phyloP scores from a whole-genome alignment of 148 eudicot genomes.

The Rhododendron williamsianum region DNA sequence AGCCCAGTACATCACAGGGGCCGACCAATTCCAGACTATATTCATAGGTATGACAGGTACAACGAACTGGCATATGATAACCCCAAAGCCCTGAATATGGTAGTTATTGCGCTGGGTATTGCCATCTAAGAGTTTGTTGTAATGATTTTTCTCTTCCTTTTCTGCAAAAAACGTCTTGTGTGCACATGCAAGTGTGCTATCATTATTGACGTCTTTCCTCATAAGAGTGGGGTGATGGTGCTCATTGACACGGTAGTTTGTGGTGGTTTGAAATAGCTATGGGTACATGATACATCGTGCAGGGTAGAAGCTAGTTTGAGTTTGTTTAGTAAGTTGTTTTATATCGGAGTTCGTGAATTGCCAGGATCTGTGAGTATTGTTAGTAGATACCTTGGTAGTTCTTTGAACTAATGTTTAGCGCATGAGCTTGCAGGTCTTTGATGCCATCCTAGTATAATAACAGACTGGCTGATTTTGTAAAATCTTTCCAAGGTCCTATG shows the following conservation, averaged over 20 bases:
- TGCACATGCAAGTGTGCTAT: too few relatives aligned
- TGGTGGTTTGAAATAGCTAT: conserved; percentile 2
- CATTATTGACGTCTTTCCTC: too few relatives aligned
- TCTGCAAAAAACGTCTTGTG: too few relatives aligned
- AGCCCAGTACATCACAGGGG: conserved; percentile 56
- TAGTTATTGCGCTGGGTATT: conserved; percentile 47
- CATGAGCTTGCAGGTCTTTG: not conserved
- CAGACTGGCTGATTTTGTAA: not conserved
- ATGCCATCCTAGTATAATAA: not conserved
- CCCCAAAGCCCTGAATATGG: conserved; percentile 51
- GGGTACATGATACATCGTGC: not conserved
- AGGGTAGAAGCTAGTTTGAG: not conserved
- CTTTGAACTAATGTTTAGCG: not conserved
- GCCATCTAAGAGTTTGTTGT: not conserved
- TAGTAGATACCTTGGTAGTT: not conserved
- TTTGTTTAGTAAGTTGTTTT: not conserved
- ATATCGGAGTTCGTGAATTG: not conserved
- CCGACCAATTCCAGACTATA: conserved; percentile 74
- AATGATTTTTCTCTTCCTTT: not conserved
- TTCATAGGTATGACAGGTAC: conserved; percentile 45
- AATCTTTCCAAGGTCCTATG: not conserved
- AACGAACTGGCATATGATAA: conserved; percentile 50
- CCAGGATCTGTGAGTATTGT: not conserved
- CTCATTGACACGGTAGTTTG: conserved; percentile 1
- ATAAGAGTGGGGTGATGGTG: not conserved